These are phyloP conservation scores for Myxozyma mucilagina DNA, from an alignment of 805 yeast species.

Conservation along the genomic window DNA sequence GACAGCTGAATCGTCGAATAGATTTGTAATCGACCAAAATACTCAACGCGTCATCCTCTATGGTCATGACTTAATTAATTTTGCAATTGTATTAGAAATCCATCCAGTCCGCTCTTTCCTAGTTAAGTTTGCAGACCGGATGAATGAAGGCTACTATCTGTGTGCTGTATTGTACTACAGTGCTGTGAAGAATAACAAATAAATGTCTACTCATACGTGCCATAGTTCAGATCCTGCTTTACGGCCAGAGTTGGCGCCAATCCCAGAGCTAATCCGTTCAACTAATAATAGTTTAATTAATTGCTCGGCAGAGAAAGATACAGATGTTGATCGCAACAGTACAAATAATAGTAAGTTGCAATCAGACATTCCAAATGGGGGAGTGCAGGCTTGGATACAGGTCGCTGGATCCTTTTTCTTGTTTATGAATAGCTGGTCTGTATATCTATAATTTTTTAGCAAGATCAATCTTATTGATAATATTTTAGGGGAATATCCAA, in stretches of 20 bases:
- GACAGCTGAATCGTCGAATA: too few species aligned
- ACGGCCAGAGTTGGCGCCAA: background rate
- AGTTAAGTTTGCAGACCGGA: too few species aligned
- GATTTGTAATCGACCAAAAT: too few species aligned
- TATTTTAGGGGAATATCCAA: conserved; percentile 47
- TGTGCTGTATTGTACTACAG: too few species aligned
- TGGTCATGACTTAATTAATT: too few species aligned
- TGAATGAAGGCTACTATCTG: too few species aligned
- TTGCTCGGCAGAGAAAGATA: background rate
- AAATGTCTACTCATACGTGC: background rate
- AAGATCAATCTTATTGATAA: background rate
- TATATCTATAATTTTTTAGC: background rate
- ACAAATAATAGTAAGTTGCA: background rate
- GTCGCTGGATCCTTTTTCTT: conserved; percentile 23
- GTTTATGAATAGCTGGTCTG: conserved; percentile 26
- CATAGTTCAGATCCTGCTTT: background rate
- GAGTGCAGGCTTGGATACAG: conserved; percentile 26
- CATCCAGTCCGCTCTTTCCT: too few species aligned
- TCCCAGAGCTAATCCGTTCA: background rate
- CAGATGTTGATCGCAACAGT: background rate
- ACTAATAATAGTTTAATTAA: too few species aligned
- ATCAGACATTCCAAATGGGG: conserved; percentile 23
- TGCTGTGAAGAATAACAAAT: background rate
- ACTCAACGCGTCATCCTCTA: too few species aligned
- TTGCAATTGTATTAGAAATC: too few species aligned